Conservation (phyloP, 2,329 filamentous ascomycete genomes). For the Ophiostoma sp. region DNA sequence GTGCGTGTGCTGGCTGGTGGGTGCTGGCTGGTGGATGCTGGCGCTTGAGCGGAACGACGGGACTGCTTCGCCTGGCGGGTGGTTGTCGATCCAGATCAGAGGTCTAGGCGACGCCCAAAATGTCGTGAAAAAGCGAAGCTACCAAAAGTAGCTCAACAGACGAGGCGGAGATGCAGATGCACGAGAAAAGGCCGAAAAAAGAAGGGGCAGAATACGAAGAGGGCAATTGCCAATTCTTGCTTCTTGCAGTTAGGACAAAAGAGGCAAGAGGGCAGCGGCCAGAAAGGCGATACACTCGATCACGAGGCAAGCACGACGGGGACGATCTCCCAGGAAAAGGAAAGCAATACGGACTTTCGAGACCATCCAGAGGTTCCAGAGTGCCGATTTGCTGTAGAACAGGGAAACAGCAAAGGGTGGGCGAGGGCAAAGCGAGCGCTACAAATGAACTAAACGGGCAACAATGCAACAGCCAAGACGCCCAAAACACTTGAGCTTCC, state of each 20-base stretch:
- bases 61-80: constrained; percentile 9
- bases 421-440: neutral
- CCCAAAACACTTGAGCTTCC: neutral
- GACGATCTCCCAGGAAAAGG: neutral
- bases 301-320: neutral
- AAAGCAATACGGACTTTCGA: neutral
- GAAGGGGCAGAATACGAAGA: neutral
- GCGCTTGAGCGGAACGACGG: constrained; percentile 3
- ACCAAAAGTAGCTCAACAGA: neutral
- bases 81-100: constrained; percentile 1
- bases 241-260: neutral
- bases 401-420: neutral
- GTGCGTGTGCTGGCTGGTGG: neutral
- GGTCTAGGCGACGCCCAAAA: neutral
- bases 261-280: neutral
- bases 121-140: neutral
- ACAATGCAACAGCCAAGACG: neutral
- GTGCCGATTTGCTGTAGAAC: neutral
- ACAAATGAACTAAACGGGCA: constrained; percentile 5
- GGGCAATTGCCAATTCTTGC: neutral
- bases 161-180: neutral
- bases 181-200: neutral
- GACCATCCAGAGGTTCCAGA: neutral
- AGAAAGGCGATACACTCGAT: neutral
- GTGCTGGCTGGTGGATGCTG: constrained; percentile 7